phyloP scores from a whole-genome alignment of 169 alveolate genomes.

The Perkinsus olseni region DNA sequence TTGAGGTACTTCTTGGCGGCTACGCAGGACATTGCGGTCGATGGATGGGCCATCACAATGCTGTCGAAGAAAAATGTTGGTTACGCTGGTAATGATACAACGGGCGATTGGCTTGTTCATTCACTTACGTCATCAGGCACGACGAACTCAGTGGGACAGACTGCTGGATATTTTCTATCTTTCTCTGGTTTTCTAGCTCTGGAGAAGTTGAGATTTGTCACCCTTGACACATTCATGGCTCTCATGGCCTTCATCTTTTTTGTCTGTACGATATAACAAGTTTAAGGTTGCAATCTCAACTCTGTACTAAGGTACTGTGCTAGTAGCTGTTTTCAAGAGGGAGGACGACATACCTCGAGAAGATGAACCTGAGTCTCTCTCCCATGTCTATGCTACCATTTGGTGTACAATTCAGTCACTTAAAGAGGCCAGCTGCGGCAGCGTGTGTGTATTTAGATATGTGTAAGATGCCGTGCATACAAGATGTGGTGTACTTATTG shows the following conservation, averaged over 20 bases:
- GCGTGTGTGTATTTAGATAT: neutral
- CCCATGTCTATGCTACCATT: neutral
- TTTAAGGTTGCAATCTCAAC: neutral
- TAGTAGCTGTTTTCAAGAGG: neutral
- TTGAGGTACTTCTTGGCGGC: constrained; percentile 56
- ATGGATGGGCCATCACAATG: constrained; percentile 89
- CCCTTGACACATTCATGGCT: neutral
- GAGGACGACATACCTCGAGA: neutral
- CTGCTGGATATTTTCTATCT: constrained; percentile 40
- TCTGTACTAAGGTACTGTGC: neutral
- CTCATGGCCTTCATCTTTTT: neutral
- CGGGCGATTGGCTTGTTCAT: neutral
- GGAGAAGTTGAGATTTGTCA: constrained; percentile 15
- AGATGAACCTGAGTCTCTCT: neutral
- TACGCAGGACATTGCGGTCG: constrained; percentile 90
- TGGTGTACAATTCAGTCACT: neutral
- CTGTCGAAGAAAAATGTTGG: constrained; percentile 57
- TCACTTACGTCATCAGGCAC: neutral
- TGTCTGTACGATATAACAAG: neutral
- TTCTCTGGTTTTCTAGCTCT: constrained; percentile 39
- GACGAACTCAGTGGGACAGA: constrained; percentile 49
- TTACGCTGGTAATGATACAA: constrained; percentile 20
- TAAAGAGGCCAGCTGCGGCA: neutral
- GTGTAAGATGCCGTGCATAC: neutral
- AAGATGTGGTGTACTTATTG: neutral